Evolutionary conservation across 768 basidiomycete species (phyloP), one percentile per base, ranked within the genome.

Genomic region (Chlorophyllum brunneum): DNA sequence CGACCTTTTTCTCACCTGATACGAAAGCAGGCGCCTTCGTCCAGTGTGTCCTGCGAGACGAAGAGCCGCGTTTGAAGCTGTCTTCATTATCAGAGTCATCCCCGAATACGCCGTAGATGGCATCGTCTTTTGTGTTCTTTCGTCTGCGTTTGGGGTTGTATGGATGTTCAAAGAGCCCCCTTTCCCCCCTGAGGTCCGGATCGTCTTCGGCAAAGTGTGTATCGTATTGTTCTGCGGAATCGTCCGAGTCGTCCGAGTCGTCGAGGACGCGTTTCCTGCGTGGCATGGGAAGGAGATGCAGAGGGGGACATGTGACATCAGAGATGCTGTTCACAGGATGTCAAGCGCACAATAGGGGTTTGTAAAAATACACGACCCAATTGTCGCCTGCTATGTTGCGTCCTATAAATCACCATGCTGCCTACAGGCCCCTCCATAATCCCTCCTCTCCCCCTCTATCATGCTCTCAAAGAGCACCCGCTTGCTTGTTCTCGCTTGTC

Each of bases 11-110:
- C 54, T 81, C 76, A 15, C 82, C 74, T 1, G 82, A 77, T 10
- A 88, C 80, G 61, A 92, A 92, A 1, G 85, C 78, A 10, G 89
- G 89, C 2, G 85, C 83, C 70, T 84, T 87, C 22, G 86, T 77
- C 82, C 88, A 89, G 65, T 88, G 80, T 15, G 69, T 77, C 58
- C 72, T 77, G 63, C 74, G 78, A 48, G 63, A 58, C 47, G 57
- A 67, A 37, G 56, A 59, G 18, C 61, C 59, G 27, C 55, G 57
- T 16, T 54, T 58, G 16, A 56, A 63, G 40, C 60, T 60, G 22
- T 67, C 73, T 45, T 86, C 87, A 18, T 84, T 80, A 20, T 88
- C 86, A 57, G 83, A 85, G 48, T 87, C 82, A 4, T 83, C 81
- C 1, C 71, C 86, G 67, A 88, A 91, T 0, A 88, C 70, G 3